Evolutionary conservation across 371 early-diverging fungal species (phyloP), one percentile per base, ranked within the genome.

Genomic region (Gilbertella persicaria): DNA sequence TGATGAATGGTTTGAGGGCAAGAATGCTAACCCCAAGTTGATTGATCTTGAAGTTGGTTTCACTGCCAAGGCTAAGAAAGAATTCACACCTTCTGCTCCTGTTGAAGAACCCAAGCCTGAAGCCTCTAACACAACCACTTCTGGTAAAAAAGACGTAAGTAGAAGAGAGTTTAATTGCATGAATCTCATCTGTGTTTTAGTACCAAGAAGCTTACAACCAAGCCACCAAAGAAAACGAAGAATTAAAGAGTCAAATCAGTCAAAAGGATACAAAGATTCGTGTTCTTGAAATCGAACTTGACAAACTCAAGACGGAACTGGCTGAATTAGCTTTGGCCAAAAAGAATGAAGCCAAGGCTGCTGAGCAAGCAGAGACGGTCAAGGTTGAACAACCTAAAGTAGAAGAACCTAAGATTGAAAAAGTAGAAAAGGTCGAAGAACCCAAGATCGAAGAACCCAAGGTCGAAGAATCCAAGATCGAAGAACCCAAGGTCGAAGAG

Each of bases 1-100:
- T 4, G 93, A 90, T 48, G 93, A 93, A 58, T 99, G 84, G 80
- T 95, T 98, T 64, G 73, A 64, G 12, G 97, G 97, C 28, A 87
- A 95, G 64, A 78, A 84, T 38, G 85, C 88, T 5, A 76, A 86
- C 30, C 93, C 93, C 13, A 79, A 85, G 57, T 69, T 92, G 19
- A 85, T 96, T 41, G 83, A 79, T 54, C 84, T 99, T 46, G 97
- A 95, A 58, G 73, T 76, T 29, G 93, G 93, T 10, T 93, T 89
- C 68, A 73, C 71, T 17, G 79, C 80, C 12, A 73, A 88, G 49
- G 78, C 73, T 25, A 84, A 86, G 64, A 87, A 87, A 67, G 94
- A 93, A 53, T 94, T 94, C 68, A 82, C 83, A 6, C 64, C 68
- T 25, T 69, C 82, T 26, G 86, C 79, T 1, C 75, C 85, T 13